Base-by-base conservation (phyloP, 495 filamentous ascomycete species). In the Clohesyomyces aquaticus region DNA sequence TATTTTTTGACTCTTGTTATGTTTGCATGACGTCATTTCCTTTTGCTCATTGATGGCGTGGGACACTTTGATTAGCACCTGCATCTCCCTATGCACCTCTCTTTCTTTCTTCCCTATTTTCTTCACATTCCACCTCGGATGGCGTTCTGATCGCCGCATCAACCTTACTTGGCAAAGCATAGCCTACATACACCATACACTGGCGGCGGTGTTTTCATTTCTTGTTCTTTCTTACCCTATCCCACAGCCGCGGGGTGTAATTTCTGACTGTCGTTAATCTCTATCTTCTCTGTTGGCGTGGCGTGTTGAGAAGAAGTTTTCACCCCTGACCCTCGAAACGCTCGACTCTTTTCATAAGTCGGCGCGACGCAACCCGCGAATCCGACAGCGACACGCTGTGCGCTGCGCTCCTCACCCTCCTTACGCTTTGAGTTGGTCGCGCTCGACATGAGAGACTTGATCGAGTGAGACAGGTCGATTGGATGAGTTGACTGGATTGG, bases 321-420 rank as follows among this genome's bases (percentile, higher is more conserved):
- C n/a, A n/a, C n/a, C n/a, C n/a, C n/a, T n/a, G n/a, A n/a, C n/a
- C n/a, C n/a, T n/a, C n/a, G n/a, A n/a, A n/a, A n/a, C n/a, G n/a
- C n/a, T n/a, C n/a, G n/a, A n/a, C n/a, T n/a, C n/a, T 11, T 10
- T 29, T 29, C 49, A 9, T 52, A 10, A 16, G 21, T 21, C 22
- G 8, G 18, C 16, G 9, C 46, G 4, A 22, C 12, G 21, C 23
- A 18, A 52, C 14, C 18, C 21, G 51, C 51, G 21, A 12, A 10
- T n/a, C 51, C 32, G 4, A 55, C 51, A 55, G 51, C 51, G 51
- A 19, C 12, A 55, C 51, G 51, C 51, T 12, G 51, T 12, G 51
- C 29, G 51, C 49, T 41, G 22, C 51, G 51, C 51, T 55, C 41
- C 19, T 41, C 41, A 38, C 32, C 6, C 14, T 38, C 32, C 14